Evolutionary conservation across 306 rosid genomes (phyloP), one percentile per base, ranked within the genome.

Genomic region (Castanea mollissima): DNA sequence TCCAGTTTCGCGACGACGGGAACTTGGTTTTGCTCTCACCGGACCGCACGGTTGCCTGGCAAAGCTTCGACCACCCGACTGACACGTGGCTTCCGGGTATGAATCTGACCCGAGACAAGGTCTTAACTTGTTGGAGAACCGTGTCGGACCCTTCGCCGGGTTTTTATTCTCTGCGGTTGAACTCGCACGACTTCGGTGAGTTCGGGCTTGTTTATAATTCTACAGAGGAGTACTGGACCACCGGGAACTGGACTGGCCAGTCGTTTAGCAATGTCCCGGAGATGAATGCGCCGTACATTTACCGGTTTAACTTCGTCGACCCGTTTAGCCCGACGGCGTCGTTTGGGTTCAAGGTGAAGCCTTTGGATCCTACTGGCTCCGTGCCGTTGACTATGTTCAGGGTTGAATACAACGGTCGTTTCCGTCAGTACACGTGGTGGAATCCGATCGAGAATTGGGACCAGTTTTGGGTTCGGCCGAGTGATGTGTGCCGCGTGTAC

Each of bases 11-110:
- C 11, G 98, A 90, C 10, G 86, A 46, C 35, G 98, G 93, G 0
- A 93, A 93, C 71, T 80, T 93, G 7, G 79, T 87, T 27, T 81
- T 93, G 15, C 74, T 79, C 6, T 58, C 84, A 51, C 27, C 0
- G 0, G 32, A 55, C 55, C 89, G 87, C 41, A 60, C 8, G 9
- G 78, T 90, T 67, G 70, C 76, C 2, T 93, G 97, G 97, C 98
- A 93, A 79, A 93, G 98, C 86, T 93, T 93, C 83, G 94, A 93
- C 21, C 77, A 75, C 25, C 98, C 98, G 9, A 79, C 94, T 3
- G 93, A 93, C 76, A 87, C 89, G 20, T 93, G 97, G 97, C 87
- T 93, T 0, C 97, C 98, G 0, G 98, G 94, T 1, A 91, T 93
- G 91, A 90, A 93, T 63, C 87, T 93, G 38, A 88, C 98, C 55